Percentiles rank a stretch among this genome's conserved stretches.
Evolutionary conservation across 176 grass and related monocot genomes (phyloP).

Genomic region (Echinochloa phyllopogon): DNA sequence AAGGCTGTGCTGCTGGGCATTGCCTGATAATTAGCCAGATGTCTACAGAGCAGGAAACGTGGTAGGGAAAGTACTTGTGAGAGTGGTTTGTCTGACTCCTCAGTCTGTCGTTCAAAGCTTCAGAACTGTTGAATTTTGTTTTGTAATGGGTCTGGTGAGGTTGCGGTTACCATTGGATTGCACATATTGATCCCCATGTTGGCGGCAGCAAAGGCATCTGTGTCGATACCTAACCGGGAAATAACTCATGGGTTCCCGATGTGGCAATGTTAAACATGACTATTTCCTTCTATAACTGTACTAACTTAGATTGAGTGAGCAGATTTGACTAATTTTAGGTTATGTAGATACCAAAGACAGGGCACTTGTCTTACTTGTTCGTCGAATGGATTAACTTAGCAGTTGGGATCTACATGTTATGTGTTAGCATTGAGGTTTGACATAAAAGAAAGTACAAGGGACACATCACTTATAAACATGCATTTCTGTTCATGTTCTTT

Average conservation of each 20-base stretch:
- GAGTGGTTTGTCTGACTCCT: slow-evolving; percentile 27
- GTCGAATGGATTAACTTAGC: background rate
- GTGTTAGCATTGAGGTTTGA: background rate
- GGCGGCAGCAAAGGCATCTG: background rate
- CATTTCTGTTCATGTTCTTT: background rate
- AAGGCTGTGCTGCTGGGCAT: slow-evolving; percentile 7
- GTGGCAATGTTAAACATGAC: background rate
- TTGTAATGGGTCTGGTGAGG: background rate
- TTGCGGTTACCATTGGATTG: background rate
- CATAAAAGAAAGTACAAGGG: background rate
- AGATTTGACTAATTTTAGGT: background rate
- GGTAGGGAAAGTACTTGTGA: background rate
- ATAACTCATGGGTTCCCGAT: background rate
- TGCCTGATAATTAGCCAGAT: background rate
- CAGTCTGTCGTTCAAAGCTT: background rate
- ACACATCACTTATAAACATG: background rate
- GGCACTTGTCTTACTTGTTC: background rate
- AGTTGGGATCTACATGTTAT: background rate
- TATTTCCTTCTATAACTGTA: background rate
- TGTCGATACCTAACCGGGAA: background rate
- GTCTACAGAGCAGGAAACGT: background rate
- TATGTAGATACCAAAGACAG: background rate
- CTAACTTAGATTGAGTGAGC: background rate
- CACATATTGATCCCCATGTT: background rate
- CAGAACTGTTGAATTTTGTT: background rate